A percentile compares a stretch with the other conserved stretches of the same genome.
These are phyloP conservation scores for Kwoniella shandongensis DNA, from an alignment of 768 basidiomycete genomes.

Conservation along the genomic window DNA sequence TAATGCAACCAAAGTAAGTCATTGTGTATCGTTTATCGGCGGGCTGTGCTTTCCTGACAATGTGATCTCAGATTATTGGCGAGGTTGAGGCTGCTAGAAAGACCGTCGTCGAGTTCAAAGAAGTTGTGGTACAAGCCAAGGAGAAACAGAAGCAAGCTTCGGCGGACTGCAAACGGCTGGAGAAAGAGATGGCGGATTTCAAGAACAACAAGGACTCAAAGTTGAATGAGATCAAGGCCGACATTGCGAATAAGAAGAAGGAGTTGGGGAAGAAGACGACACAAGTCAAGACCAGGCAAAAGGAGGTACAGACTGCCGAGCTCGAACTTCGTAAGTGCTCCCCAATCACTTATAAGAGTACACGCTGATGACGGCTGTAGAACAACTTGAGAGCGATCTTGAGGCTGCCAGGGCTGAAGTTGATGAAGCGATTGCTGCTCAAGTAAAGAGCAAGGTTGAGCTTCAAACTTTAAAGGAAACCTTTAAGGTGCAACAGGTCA, in stretches of 20 bases:
- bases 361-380: conserved; percentile 54
- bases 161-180: conserved; percentile 78
- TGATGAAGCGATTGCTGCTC: conserved; percentile 57
- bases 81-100: conserved; percentile 75
- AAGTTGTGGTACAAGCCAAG: conserved; percentile 59
- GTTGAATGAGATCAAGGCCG: conserved; percentile 82
- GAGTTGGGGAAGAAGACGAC: conserved; percentile 77
- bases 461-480: conserved; percentile 60
- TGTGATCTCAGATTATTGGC: conserved; percentile 63
- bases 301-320: conserved; percentile 79
- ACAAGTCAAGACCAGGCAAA: conserved; percentile 79
- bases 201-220: conserved; percentile 98
- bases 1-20: conserved; percentile 78
- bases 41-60: background rate
- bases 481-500: conserved; percentile 38
- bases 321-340: conserved; percentile 78
- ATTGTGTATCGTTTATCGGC: too few relatives aligned
- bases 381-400: conserved; percentile 78
- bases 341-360: background rate
- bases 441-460: conserved; percentile 64
- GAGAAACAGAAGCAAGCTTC: conserved; percentile 74
- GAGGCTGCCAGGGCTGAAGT: conserved; percentile 58
- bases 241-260: conserved; percentile 77
- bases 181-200: conserved; percentile 97
- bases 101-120: conserved; percentile 58